Base-by-base conservation (phyloP, 495 filamentous ascomycete genomes). In the Hyaloscypha hepaticicola region DNA sequence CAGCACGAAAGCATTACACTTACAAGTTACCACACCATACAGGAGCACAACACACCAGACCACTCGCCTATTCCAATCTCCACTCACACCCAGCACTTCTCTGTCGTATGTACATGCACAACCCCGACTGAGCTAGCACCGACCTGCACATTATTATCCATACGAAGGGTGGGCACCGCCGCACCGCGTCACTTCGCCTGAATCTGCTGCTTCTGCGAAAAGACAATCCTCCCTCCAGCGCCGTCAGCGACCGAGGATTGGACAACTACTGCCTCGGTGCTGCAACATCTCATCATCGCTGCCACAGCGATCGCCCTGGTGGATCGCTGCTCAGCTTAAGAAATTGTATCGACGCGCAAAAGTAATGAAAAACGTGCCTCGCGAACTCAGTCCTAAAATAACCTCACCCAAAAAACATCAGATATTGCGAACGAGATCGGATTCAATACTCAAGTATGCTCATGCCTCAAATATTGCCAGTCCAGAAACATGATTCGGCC, bases 31-130 rank as follows among this genome's bases (percentile, higher is more conserved):
- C 38, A 19, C 50, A 53, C 21, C 50, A 8, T n/a, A 11, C 50
- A 53, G 1, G 6, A 26, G 50, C 50, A 26, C 3, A 53, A 19
- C 38, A 45, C 38, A 45, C 6, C 38, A 45, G 7, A 45, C 50
- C 26, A 25, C 50, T 51, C 48, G 19, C 19, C 48, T 5, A 51
- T 4, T n/a, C 48, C 48, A 51, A 5, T 6, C 31, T 12, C 12
- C 19, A 6, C 5, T 51, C 48, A 25, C 50, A 24, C 5, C 9
- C 50, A 19, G n/a, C n/a, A n/a, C n/a, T n/a, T n/a, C n/a, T 21
- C 16, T 19, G 11, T 8, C 22, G 16, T n/a, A 58, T 70, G 53
- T 65, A 63, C 61, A 70, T 68, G 69, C 69, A 71, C 68, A 71
- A 71, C 66, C 69, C 69, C 69, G 66, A 57, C 58, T 31, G 48